phyloP scores from a whole-genome alignment of 306 rosid species.

The Arachis stenosperma region DNA sequence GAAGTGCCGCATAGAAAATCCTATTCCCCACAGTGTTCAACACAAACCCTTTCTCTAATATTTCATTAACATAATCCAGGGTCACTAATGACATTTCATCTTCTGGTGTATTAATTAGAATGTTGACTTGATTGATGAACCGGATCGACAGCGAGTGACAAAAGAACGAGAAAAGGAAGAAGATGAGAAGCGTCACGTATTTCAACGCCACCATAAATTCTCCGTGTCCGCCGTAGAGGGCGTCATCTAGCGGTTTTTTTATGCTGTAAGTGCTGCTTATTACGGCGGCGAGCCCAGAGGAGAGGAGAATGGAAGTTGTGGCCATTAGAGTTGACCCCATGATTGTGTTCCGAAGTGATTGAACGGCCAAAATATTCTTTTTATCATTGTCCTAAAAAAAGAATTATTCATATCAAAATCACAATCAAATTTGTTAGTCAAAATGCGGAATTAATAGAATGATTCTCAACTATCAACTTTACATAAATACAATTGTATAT shows the following conservation, averaged over 20 bases:
- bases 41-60: constrained; percentile 73
- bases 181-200: constrained; percentile 72
- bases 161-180: constrained; percentile 85
- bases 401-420: not conserved
- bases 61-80: constrained; percentile 59
- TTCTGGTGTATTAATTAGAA: constrained; percentile 76
- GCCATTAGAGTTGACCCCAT: constrained; percentile 99
- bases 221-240: constrained; percentile 85
- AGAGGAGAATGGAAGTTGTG: constrained; percentile 78
- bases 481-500: too few relatives aligned
- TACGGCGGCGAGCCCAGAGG: constrained; percentile 86
- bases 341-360: constrained; percentile 78
- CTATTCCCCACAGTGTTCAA: constrained; percentile 84
- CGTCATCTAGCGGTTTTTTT: constrained; percentile 80
- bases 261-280: constrained; percentile 94
- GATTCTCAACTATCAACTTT: too few relatives aligned
- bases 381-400: constrained; percentile 83
- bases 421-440: not conserved
- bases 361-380: constrained; percentile 90
- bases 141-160: constrained; percentile 89
- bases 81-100: constrained; percentile 59
- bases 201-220: constrained; percentile 91
- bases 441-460: too few relatives aligned
- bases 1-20: constrained; percentile 79
- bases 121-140: constrained; percentile 87